phyloP scores from a whole-genome alignment of 306 rosid species.

The Ceratonia siliqua region DNA sequence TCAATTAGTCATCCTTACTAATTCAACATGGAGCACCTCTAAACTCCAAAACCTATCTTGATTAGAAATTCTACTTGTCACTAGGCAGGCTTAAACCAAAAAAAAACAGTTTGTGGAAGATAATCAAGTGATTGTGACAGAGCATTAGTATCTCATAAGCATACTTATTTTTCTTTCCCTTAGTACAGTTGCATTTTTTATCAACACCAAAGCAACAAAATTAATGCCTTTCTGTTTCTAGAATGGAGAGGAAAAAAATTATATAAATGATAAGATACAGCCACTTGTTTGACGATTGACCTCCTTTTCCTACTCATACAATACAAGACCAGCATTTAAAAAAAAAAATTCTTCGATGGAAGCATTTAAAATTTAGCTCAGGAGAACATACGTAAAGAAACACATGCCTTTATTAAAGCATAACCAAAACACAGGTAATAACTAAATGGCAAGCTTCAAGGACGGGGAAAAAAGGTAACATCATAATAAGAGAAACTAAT shows the following conservation, averaged over 20 bases:
- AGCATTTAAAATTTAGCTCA: not conserved
- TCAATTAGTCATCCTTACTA: not conserved
- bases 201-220: not conserved
- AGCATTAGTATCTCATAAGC: not conserved
- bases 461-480: not conserved
- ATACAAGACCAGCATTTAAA: not conserved
- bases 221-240: not conserved
- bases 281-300: not conserved
- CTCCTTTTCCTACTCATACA: not conserved
- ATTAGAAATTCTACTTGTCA: not conserved
- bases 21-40: not conserved
- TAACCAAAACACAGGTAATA: not conserved
- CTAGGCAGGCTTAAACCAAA: too few species aligned
- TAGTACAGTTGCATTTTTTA: not conserved
- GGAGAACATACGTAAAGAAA: not conserved
- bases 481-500: not conserved
- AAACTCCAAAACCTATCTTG: not conserved
- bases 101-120: not conserved
- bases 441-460: not conserved
- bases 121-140: not conserved
- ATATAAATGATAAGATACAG: not conserved
- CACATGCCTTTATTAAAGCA: not conserved
- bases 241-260: not conserved
- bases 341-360: not conserved
- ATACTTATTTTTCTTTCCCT: not conserved